These are phyloP conservation scores for Haplographium delicatum DNA, from an alignment of 495 filamentous ascomycete species.

Conservation along the genomic window DNA sequence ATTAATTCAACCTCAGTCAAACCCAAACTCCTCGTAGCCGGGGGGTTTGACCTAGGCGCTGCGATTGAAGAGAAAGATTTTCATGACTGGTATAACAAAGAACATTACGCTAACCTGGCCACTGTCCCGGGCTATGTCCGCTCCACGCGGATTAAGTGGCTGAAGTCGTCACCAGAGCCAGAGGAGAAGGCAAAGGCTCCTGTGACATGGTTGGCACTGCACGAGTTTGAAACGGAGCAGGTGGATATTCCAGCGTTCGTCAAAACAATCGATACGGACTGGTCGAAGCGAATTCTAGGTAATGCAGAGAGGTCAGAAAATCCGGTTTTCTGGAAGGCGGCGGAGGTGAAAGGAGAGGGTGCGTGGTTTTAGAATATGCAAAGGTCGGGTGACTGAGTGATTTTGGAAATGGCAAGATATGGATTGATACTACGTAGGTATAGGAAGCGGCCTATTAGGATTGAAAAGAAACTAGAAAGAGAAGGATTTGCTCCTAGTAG, in stretches of 20 bases:
- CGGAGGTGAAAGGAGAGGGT: too few relatives aligned
- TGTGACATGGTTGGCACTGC: background rate
- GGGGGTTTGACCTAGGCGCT: conserved; percentile 19
- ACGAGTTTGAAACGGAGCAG: conserved; percentile 2
- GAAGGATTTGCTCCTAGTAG: too few relatives aligned
- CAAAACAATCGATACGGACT: conserved; percentile 3
- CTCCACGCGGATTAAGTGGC: conserved; percentile 18
- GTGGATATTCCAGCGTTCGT: background rate
- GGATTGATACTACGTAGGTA: too few relatives aligned
- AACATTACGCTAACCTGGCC: conserved; percentile 1
- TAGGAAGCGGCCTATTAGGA: too few relatives aligned
- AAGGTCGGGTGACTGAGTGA: too few relatives aligned
- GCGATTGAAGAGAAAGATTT: conserved; percentile 17
- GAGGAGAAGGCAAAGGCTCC: background rate
- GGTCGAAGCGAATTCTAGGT: conserved; percentile 5
- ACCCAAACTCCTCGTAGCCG: conserved; percentile 16
- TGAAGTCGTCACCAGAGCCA: conserved; percentile 9
- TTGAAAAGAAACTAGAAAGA: too few relatives aligned
- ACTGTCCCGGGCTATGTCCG: conserved; percentile 22
- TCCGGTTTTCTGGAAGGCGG: background rate
- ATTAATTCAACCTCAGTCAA: too few relatives aligned
- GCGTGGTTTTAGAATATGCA: too few relatives aligned
- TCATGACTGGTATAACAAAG: conserved; percentile 19
- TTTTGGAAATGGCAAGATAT: too few relatives aligned
- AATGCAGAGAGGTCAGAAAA: background rate